These are phyloP conservation scores for Elongisporangium anandrum DNA, from an alignment of 352 stramenopile species.

Conservation along the genomic window DNA sequence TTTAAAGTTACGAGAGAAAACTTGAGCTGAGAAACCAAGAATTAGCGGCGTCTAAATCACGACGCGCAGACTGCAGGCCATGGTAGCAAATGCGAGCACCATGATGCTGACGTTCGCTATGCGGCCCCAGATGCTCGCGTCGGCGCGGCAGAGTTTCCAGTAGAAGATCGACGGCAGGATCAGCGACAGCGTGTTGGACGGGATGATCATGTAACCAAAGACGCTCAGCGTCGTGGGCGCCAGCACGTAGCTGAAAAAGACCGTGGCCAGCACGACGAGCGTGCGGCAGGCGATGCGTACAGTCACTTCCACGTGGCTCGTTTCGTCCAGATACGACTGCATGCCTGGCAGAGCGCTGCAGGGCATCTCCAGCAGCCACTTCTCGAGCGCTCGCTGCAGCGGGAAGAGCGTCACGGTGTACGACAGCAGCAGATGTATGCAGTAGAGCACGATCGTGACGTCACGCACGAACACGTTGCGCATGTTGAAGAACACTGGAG, in stretches of 20 bases:
- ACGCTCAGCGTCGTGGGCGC: slow-evolving; percentile 49
- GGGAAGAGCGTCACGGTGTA: slow-evolving; percentile 68
- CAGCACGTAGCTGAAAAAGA: slow-evolving; percentile 49
- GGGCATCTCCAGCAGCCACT: slow-evolving; percentile 30
- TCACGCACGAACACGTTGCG: slow-evolving; percentile 68
- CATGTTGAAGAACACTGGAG: slow-evolving; percentile 83
- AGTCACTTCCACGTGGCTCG: slow-evolving; percentile 18
- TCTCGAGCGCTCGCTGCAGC: slow-evolving; percentile 62
- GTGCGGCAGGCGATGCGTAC: slow-evolving; percentile 47
- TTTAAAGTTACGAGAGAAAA: not conserved
- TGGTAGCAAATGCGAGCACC: slow-evolving; percentile 40
- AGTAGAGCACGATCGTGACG: slow-evolving; percentile 71
- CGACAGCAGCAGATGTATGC: slow-evolving; percentile 66
- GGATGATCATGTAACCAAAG: slow-evolving; percentile 65
- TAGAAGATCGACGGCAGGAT: slow-evolving; percentile 69
- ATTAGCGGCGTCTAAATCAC: slow-evolving; percentile 21
- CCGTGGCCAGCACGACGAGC: slow-evolving; percentile 41
- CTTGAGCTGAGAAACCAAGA: not conserved
- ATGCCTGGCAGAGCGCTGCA: slow-evolving; percentile 11
- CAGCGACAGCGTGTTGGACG: slow-evolving; percentile 48
- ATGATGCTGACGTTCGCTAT: slow-evolving; percentile 35
- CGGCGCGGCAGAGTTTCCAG: slow-evolving; percentile 62
- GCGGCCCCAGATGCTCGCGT: slow-evolving; percentile 40
- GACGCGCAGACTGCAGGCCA: slow-evolving; percentile 43
- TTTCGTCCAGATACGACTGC: slow-evolving; percentile 10